phyloP scores from a whole-genome alignment of 768 basidiomycete species.

The Pleurotus eryngii region DNA sequence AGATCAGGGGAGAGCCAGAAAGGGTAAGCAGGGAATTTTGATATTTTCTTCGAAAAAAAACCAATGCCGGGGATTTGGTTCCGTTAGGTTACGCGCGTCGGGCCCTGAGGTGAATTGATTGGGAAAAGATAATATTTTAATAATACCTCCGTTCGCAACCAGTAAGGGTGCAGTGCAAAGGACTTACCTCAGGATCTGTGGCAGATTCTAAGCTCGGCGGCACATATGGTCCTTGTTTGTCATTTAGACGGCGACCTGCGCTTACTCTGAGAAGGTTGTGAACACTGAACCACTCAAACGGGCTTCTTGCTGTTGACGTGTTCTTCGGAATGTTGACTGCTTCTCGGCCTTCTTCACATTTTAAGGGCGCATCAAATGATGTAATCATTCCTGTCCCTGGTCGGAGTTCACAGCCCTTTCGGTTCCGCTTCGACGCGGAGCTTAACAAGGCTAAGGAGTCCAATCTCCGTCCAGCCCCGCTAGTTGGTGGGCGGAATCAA shows the following conservation, averaged over 20 bases:
- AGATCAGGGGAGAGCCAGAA: conserved; percentile 7
- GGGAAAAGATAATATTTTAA: not conserved
- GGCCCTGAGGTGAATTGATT: conserved; percentile 5
- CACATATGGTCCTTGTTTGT: not conserved
- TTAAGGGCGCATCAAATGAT: conserved; percentile 9
- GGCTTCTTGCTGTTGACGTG: not conserved
- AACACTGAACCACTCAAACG: not conserved
- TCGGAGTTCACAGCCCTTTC: not conserved
- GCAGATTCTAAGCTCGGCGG: not conserved
- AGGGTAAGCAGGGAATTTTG: not conserved
- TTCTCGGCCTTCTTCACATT: conserved; percentile 4
- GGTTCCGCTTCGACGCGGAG: conserved; percentile 6
- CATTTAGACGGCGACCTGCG: conserved; percentile 3
- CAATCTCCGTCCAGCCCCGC: not conserved
- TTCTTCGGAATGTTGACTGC: not conserved
- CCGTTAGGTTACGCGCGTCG: conserved; percentile 7
- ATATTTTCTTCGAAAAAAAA: not conserved
- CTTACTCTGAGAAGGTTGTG: not conserved
- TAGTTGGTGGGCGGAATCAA: not conserved
- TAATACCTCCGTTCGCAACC: conserved; percentile 6
- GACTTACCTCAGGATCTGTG: conserved; percentile 1
- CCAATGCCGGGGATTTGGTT: conserved; percentile 2
- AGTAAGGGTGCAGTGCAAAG: not conserved
- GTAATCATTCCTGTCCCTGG: conserved; percentile 6
- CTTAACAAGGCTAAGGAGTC: not conserved